Evolutionary conservation across 768 basidiomycete species (phyloP), one percentile per base, ranked within the genome.

Genomic region (Auricularia sp.): DNA sequence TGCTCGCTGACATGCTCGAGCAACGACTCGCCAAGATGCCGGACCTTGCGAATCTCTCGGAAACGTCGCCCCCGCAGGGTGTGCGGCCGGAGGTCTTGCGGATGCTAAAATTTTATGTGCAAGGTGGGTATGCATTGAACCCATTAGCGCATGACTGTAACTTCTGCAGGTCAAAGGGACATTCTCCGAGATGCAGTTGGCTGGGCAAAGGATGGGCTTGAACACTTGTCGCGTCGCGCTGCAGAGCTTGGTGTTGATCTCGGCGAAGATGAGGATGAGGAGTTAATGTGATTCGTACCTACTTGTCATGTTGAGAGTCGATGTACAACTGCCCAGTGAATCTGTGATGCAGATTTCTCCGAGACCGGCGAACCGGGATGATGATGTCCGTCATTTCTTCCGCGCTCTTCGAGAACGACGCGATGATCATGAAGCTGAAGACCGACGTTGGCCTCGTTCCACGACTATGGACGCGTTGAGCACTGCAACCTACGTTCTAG

Each of bases 1-100:
- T 81, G 68, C 71, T 97, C 65, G 78, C 78, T 29, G 85, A 86
- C 21, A 94, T 95, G 90, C 75, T 86, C 3, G 74, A 80, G 64
- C 70, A 73, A 21, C 72, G 86, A 62, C 68, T 84, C 29, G 77
- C 79, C 16, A 79, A 78, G 2, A 77, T 90, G 16, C 86, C 87
- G 16, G 69, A 69, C 34, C 64, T 74, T 61, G 54, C 7, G 36
- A 45, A 24, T n/a, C 44, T 10, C 18, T 44, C 33, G 35, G 29
- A 21, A 42, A 29, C 29, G 29, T 29, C 29, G 29, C 29, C 29
- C 29, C 29, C 29, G 29, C n/a, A 21, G 33, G 64, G 35, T 24
- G 64, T 68, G 33, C 63, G 68, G 16, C 6, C 11, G 16, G 51
- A 63, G 4, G 62, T 66, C 7, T 21, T 16, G 7, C 5, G 8